Conservation (phyloP, 2,329 filamentous ascomycete genomes). For the Macrophomina pseudophaseolina region DNA sequence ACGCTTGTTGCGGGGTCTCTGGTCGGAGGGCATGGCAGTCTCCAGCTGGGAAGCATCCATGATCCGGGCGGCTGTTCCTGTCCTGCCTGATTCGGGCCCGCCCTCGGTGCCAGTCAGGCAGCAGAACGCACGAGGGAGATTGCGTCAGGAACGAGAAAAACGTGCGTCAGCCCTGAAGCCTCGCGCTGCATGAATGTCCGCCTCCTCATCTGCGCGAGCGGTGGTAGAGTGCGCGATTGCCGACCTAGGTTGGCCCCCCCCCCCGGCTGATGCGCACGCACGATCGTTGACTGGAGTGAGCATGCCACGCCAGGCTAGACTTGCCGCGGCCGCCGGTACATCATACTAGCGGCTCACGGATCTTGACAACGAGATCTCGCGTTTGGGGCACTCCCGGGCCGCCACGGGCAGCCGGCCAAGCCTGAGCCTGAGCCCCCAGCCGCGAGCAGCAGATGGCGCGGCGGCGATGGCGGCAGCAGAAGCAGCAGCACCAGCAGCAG, state of each 20-base stretch:
- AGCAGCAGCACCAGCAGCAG: background rate
- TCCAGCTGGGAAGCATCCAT: slow-evolving; percentile 25
- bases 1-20: slow-evolving; percentile 50
- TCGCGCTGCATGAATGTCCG: slow-evolving; percentile 24
- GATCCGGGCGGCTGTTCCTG: slow-evolving; percentile 27
- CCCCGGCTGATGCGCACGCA: slow-evolving; percentile 41
- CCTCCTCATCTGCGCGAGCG: slow-evolving; percentile 19
- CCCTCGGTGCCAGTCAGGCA: slow-evolving; percentile 28
- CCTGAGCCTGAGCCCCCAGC: too few species aligned
- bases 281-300: slow-evolving; percentile 35
- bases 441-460: background rate
- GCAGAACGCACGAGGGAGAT: slow-evolving; percentile 41
- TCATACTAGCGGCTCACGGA: slow-evolving; percentile 37
- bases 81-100: slow-evolving; percentile 24
- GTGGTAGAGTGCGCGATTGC: slow-evolving; percentile 20
- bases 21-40: slow-evolving; percentile 20
- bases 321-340: slow-evolving; percentile 24
- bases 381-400: slow-evolving; percentile 26
- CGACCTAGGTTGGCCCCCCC: slow-evolving; percentile 17
- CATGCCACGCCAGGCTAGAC: slow-evolving; percentile 37
- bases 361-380: slow-evolving; percentile 32
- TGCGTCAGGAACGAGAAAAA: slow-evolving; percentile 48
- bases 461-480: background rate
- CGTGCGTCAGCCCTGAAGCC: slow-evolving; percentile 42
- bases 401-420: slow-evolving; percentile 5